Evolutionary conservation across 164 flowering plant genomes (phyloP), one percentile per base, ranked within the genome.

Genomic region (Stephania yunnanensis): DNA sequence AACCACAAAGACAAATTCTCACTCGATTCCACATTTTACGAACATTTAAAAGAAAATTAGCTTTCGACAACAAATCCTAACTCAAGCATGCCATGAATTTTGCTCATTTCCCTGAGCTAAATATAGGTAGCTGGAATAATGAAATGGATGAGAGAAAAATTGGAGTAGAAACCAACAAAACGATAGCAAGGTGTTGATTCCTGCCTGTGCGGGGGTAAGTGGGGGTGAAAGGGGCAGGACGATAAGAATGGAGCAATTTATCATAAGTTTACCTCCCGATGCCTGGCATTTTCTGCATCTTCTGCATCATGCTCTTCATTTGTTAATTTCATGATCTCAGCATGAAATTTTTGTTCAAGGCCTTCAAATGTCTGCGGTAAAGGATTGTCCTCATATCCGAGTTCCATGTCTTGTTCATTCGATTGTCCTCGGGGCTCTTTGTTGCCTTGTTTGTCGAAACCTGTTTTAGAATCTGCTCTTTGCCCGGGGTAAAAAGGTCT

Each of bases 261-360:
- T 66, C 12, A 45, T 45, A 68, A 69, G 70, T 83, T 82, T 48
- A 91, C 96, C 93, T 90, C 92, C 66, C 86, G 86, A 69, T 91
- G 94, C 84, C 94, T 80, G 22, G 84, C 82, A 82, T 83, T 90
- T 83, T 91, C 96, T 31, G 84, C 87, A 82, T 90, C 91, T 80
- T 91, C 96, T 50, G 86, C 87, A 68, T 90, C 90, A 74, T 68
- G 85, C 48, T 87, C 91, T 73, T 91, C 94, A 80, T 86, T 90
- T 68, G 81, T 75, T 74, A 91, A 71, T 73, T 83, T 88, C 78
- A 74, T 73, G 45, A 89, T 86, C 8, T 89, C 96, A 80, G 85
- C 87, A 45, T 76, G 80, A 73, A 90, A 91, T 74, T 87, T 89
- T 79, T 84, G 80, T 61, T 90, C 88, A 29, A 91, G 81, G 78